Percentiles rank a stretch among this genome's conserved stretches.
phyloP scores from a whole-genome alignment of 2,329 filamentous ascomycete genomes.

The Colletotrichum horii region DNA sequence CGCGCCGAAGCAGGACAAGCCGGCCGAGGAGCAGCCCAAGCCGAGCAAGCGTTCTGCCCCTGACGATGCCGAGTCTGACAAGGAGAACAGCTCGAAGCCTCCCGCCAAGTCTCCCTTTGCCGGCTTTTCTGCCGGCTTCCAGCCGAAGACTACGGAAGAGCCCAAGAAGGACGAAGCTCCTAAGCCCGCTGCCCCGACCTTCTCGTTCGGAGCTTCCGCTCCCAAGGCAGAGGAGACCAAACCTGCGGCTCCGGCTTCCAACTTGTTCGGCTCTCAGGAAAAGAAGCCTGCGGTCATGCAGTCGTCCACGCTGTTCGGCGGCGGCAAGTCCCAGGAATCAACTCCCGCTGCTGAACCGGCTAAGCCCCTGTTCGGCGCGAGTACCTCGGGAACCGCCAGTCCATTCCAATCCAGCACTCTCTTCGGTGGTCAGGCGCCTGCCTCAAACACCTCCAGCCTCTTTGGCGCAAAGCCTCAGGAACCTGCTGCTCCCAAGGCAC shows the following conservation, averaged over 20 bases:
- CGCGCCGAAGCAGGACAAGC: constrained; percentile 34
- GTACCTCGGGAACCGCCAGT: constrained; percentile 11
- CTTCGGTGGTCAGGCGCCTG: constrained; percentile 26
- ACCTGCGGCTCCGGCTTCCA: constrained; percentile 25
- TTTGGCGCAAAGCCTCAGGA: constrained; percentile 30
- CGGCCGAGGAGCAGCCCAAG: constrained; percentile 29
- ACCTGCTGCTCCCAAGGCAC: neutral
- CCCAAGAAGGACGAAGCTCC: constrained; percentile 13
- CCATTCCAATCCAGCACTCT: constrained; percentile 18
- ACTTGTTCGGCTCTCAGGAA: constrained; percentile 26
- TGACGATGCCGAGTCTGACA: constrained; percentile 45
- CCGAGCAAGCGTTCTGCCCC: constrained; percentile 20
- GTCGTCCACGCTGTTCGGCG: constrained; percentile 44
- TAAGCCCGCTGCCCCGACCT: constrained; percentile 15
- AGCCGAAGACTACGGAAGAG: constrained; percentile 33
- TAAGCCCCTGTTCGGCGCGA: constrained; percentile 30
- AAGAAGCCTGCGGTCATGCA: constrained; percentile 26
- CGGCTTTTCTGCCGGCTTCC: constrained; percentile 35
- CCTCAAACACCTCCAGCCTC: constrained; percentile 27
- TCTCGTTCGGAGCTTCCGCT: constrained; percentile 19
- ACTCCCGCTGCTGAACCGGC: constrained; percentile 27
- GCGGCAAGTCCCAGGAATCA: constrained; percentile 34
- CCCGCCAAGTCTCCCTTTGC: constrained; percentile 33
- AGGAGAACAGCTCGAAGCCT: constrained; percentile 46
- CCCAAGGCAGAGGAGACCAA: constrained; percentile 17